Conservation (phyloP, 2,329 filamentous ascomycete species). For the Dendryphion nanum region DNA sequence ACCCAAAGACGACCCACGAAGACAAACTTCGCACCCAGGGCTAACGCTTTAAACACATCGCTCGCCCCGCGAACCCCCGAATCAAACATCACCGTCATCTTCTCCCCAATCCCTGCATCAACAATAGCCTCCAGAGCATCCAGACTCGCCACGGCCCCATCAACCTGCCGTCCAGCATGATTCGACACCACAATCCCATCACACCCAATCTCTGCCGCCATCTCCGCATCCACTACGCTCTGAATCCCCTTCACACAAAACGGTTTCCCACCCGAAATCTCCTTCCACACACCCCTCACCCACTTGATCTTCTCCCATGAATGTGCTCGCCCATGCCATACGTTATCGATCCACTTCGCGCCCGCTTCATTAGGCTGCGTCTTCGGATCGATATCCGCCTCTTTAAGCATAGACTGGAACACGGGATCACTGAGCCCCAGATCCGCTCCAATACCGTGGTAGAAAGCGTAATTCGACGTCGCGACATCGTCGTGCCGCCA, state of each 20-base stretch:
- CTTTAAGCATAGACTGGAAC: constrained; percentile 54
- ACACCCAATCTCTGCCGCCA: constrained; percentile 58
- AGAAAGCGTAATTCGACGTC: constrained; percentile 62
- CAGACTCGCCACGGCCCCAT: constrained; percentile 59
- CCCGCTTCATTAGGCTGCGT: constrained; percentile 55
- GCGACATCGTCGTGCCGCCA: constrained; percentile 61
- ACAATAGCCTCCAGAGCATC: constrained; percentile 61
- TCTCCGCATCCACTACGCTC: constrained; percentile 61
- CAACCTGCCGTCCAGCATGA: constrained; percentile 67
- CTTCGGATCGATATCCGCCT: constrained; percentile 53
- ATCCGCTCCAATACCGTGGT: constrained; percentile 59
- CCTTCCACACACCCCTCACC: constrained; percentile 59
- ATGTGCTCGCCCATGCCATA: constrained; percentile 63
- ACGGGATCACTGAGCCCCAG: constrained; percentile 60
- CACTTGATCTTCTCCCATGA: constrained; percentile 67
- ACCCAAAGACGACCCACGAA: constrained; percentile 62
- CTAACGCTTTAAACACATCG: constrained; percentile 61
- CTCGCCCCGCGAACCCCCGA: constrained; percentile 57
- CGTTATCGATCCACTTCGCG: constrained; percentile 62
- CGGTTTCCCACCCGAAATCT: constrained; percentile 54
- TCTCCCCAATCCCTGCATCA: constrained; percentile 50
- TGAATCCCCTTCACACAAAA: constrained; percentile 72
- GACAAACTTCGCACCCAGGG: constrained; percentile 61
- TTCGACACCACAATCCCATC: constrained; percentile 70
- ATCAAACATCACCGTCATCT: constrained; percentile 59